Conservation (phyloP, 345 rosid genomes). For the Heritiera littoralis region DNA sequence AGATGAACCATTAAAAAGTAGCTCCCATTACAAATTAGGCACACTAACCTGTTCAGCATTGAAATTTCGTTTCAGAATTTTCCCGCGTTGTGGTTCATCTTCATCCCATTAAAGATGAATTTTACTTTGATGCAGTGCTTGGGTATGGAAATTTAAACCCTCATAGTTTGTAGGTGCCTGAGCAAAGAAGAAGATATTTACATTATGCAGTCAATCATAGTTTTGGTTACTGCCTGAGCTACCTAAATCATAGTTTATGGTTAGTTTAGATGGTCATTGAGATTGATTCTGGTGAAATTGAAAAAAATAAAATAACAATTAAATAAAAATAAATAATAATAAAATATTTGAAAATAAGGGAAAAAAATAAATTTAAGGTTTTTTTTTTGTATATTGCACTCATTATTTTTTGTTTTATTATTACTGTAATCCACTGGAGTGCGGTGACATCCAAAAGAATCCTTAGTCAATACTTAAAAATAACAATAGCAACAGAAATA, state of each 20-base stretch:
- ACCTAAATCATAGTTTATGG: no score
- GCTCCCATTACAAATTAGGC: neutral
- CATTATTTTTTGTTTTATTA: no score
- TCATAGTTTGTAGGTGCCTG: conserved; percentile 78
- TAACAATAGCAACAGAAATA: neutral
- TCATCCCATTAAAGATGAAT: conserved; percentile 89
- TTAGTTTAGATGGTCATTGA: no score
- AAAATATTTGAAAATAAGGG: no score
- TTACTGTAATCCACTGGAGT: no score
- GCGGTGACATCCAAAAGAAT: no score
- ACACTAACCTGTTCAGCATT: conserved; percentile 71
- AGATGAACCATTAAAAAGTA: conserved; percentile 8
- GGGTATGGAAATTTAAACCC: conserved; percentile 74
- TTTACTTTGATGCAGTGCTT: conserved; percentile 82
- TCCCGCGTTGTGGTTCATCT: conserved; percentile 87
- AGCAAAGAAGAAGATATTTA: conserved; percentile 19
- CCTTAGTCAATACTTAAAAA: neutral
- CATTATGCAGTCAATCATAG: neutral
- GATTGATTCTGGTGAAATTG: no score
- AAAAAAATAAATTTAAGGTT: no score
- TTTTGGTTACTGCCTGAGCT: no score
- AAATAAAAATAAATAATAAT: no score
- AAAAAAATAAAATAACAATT: no score
- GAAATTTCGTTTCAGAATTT: conserved; percentile 71
- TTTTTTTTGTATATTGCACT: no score